Evolutionary conservation across 768 basidiomycete genomes (phyloP).

Genomic region (Naganishia onofrii): DNA sequence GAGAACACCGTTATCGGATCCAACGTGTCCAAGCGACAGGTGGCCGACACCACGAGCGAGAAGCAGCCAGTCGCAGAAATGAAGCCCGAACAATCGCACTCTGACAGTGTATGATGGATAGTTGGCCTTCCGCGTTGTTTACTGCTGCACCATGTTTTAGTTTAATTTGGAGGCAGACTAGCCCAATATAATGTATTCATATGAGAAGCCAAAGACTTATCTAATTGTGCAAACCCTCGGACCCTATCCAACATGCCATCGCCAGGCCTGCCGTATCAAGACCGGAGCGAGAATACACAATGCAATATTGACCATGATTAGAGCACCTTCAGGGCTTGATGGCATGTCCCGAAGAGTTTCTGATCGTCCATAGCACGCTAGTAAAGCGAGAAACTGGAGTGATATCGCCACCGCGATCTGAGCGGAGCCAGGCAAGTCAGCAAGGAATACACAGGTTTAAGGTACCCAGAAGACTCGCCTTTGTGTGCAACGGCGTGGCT

Average conservation of each 20-base stretch:
- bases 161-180: neutral
- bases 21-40: conserved; percentile 21
- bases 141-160: neutral
- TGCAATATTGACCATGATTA: conserved; percentile 3
- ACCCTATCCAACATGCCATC: conserved; percentile 10
- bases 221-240: neutral
- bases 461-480: neutral
- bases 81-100: neutral
- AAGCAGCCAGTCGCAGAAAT: neutral
- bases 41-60: neutral
- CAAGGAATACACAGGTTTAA: neutral
- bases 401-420: neutral
- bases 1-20: conserved; percentile 20
- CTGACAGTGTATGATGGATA: conserved; percentile 3
- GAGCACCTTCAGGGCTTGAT: conserved; percentile 13
- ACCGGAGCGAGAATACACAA: conserved; percentile 11
- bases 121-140: neutral
- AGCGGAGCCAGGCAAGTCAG: neutral
- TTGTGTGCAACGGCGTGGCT: conserved; percentile 10
- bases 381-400: neutral
- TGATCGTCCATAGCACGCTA: conserved; percentile 12
- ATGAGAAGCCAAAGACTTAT: neutral
- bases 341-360: neutral
- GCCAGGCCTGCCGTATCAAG: conserved; percentile 18
- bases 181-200: neutral